Evolutionary conservation across 805 yeast genomes (phyloP).

Genomic region (Metschnikowia rubicola): DNA sequence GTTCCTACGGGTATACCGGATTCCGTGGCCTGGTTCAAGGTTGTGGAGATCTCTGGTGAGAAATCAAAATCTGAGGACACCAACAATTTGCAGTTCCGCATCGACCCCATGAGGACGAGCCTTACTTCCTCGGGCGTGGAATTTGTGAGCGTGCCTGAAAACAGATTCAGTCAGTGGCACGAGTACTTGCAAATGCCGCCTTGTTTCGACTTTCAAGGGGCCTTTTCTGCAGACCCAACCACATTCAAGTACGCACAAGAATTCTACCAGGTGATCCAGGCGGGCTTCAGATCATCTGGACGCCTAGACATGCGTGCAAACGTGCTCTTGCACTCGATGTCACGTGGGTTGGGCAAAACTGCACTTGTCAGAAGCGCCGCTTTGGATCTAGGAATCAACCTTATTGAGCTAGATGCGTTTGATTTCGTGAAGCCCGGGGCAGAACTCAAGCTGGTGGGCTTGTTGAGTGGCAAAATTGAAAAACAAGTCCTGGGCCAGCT

Average conservation of each 20-base stretch:
- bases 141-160: slow-evolving; percentile 32
- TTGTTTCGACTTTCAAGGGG: slow-evolving; percentile 32
- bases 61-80: neutral
- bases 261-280: slow-evolving; percentile 51
- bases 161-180: slow-evolving; percentile 41
- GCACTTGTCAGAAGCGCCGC: slow-evolving; percentile 56
- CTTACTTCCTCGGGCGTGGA: slow-evolving; percentile 67
- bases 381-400: slow-evolving; percentile 58
- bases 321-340: slow-evolving; percentile 61
- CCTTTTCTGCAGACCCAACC: slow-evolving; percentile 16
- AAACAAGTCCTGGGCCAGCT: slow-evolving; percentile 31
- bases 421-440: slow-evolving; percentile 66
- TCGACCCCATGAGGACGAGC: slow-evolving; percentile 67
- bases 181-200: slow-evolving; percentile 45
- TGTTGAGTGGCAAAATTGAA: slow-evolving; percentile 73
- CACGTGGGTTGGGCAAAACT: slow-evolving; percentile 77
- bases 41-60: slow-evolving; percentile 49
- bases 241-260: slow-evolving; percentile 49
- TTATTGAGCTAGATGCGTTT: slow-evolving; percentile 66
- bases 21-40: slow-evolving; percentile 80
- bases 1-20: slow-evolving; percentile 65
- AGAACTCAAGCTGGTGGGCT: slow-evolving; percentile 75
- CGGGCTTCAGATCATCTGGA: slow-evolving; percentile 40
- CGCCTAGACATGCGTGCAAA: slow-evolving; percentile 52
- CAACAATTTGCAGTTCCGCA: slow-evolving; percentile 33